Percentiles rank a stretch among this genome's conserved stretches.
These are phyloP conservation scores for Ruellia speciosa DNA, from an alignment of 305 asterid genomes.

Conservation along the genomic window DNA sequence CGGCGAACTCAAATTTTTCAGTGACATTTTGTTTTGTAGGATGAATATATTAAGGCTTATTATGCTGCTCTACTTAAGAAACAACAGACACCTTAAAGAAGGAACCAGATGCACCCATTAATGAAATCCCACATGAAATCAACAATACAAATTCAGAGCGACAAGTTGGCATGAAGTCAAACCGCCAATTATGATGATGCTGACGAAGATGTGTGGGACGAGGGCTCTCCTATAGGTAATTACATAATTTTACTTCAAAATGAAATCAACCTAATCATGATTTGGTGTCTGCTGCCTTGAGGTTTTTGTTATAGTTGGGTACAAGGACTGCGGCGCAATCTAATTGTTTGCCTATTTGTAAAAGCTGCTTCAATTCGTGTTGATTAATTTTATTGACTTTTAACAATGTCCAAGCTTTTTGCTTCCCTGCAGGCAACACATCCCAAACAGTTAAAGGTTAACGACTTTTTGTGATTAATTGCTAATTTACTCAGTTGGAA, in stretches of 20 bases:
- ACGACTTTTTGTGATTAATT: slow-evolving; percentile 30
- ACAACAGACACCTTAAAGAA: slow-evolving; percentile 45
- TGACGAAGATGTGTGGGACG: slow-evolving; percentile 72
- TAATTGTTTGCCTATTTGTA: background rate
- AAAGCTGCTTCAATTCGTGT: background rate
- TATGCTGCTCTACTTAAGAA: slow-evolving; percentile 62
- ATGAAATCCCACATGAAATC: slow-evolving; percentile 15
- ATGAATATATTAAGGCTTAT: slow-evolving; percentile 75
- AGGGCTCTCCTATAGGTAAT: slow-evolving; percentile 58
- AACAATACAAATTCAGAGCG: slow-evolving; percentile 32
- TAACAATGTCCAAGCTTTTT: slow-evolving; percentile 8
- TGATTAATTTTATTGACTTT: background rate
- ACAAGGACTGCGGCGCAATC: no score
- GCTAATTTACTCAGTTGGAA: background rate
- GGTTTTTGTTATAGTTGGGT: no score
- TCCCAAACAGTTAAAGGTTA: slow-evolving; percentile 37
- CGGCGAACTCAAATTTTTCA: background rate
- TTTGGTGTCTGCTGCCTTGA: no score
- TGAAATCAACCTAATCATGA: background rate
- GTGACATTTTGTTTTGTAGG: slow-evolving; percentile 33
- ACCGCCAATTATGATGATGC: slow-evolving; percentile 54
- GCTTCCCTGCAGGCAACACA: slow-evolving; percentile 35
- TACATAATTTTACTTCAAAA: no score
- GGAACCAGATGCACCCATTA: slow-evolving; percentile 29
- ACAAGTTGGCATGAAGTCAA: slow-evolving; percentile 66